Base-by-base conservation (phyloP, 371 early-diverging fungal genomes). In the Mortierella sp. region DNA sequence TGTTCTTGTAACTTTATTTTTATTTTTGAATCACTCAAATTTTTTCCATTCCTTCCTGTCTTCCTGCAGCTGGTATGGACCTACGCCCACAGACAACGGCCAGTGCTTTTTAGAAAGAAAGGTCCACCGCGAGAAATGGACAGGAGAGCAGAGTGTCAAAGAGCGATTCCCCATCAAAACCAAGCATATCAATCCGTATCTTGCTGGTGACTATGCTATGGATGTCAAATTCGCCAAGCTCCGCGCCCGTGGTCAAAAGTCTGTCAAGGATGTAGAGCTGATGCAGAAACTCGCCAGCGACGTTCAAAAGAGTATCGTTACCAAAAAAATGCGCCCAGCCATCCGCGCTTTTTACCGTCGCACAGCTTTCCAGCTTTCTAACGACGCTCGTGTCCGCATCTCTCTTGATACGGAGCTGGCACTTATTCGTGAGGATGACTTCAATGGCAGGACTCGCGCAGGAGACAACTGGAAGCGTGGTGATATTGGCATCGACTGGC, bases 91-190 rank as follows among this genome's bases (percentile, higher is more conserved):
- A n/a, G 88, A 89, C 64, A 84, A 85, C 62, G 92, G 90, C 60
- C 94, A 95, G 39, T 94, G 99, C 59, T 99, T 97, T 90, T 91
- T 99, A 47, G 99, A 99, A 88, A 94, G 98, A 62, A 99, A 99
- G 88, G 97, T 96, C 16, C 99, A 98, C 84, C 96, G 95, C 73
- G 98, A 99, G 86, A 97, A 96, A 75, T 98, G 98, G 98, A 97
- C 97, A 11, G 99, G 99, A 51, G 98, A 98, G 77, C 93, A 94
- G 79, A 94, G 95, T 71, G 96, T 97, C 76, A 99, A 99, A 84
- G 93, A 94, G 55, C 94, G 99, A 55, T 99, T 99, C 86, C 91
- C 95, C 12, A 92, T 99, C 84, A 97, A 97, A 86, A 98, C 99
- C 79, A 95, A 96, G 79, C 90, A 97, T 84, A 93, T 99, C 69